These are phyloP conservation scores for Podospora pseudoanserina DNA, from an alignment of 495 filamentous ascomycete species.

Conservation along the genomic window DNA sequence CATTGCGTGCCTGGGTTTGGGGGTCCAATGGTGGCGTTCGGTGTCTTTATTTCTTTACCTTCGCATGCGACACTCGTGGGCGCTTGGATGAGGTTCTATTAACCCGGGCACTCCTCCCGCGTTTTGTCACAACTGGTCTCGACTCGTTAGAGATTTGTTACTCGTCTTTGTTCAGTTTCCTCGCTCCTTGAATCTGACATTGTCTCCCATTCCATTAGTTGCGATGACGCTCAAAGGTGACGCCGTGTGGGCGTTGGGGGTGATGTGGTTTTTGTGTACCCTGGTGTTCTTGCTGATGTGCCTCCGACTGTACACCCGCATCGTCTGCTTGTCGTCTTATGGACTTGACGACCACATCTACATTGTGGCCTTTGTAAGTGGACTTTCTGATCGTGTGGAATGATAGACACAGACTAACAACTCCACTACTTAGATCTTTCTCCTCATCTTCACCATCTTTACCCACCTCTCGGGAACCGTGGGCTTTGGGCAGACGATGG, in stretches of 20 bases:
- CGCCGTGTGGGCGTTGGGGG: slow-evolving; percentile 15
- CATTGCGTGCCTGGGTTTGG: neutral
- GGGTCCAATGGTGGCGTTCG: neutral
- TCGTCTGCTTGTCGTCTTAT: slow-evolving; percentile 30
- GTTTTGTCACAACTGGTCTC: neutral
- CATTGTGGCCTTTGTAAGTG: slow-evolving; percentile 14
- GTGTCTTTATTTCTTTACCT: neutral
- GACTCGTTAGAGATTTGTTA: neutral
- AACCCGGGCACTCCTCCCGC: neutral
- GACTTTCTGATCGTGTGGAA: neutral
- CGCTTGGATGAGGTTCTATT: neutral
- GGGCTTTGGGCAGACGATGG: slow-evolving; percentile 37
- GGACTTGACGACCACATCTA: slow-evolving; percentile 38
- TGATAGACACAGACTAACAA: neutral
- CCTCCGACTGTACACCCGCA: slow-evolving; percentile 35
- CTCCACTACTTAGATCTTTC: slow-evolving; percentile 16
- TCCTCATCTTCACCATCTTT: slow-evolving; percentile 31
- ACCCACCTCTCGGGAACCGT: slow-evolving; percentile 29
- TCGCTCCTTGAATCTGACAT: neutral
- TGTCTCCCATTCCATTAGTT: neutral
- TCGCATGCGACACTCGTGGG: neutral
- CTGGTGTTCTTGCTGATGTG: slow-evolving; percentile 18
- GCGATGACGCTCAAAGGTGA: slow-evolving; percentile 16
- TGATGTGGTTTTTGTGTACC: slow-evolving; percentile 27
- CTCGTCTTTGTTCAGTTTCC: neutral